Base-by-base conservation (phyloP, 129 eudicot species). In the Centrapalus pauciflorus region DNA sequence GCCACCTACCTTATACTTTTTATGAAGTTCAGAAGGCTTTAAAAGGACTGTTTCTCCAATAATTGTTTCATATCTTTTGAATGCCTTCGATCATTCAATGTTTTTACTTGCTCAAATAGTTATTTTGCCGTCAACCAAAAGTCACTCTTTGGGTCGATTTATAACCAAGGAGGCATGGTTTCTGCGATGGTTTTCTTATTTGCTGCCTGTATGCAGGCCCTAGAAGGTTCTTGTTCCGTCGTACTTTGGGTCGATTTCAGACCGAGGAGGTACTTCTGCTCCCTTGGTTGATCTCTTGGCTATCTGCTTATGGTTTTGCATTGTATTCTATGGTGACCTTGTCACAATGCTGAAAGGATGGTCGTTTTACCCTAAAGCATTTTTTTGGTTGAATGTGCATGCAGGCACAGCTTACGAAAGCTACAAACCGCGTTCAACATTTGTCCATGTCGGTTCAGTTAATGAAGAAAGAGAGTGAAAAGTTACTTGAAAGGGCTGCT, bases 401-500 rank as follows among this genome's bases (percentile, higher is more conserved):
- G 81, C 90, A 93, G 98, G 95, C 96, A 71, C 91, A 81, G 64
- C 78, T 81, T 78, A 61, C 68, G 20, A 88, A 77, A 86, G 89
- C 96, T 72, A 82, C 82, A 64, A 88, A 83, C 70, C 85, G 80
- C 66, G 82, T 93, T 55, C 71, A 86, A 28, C 82, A 78, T 73
- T 73, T 92, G 79, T 60, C 49, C 45, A 58, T 85, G 10, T 88
- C 96, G 33, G 96, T 85, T 73, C 89, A 88, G 65, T 50, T 88
- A 34, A 85, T 88, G 96, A 92, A 85, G 85, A 92, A 86, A 64
- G 98, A 92, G 82, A 88, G 96, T 56, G 43, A 64, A 33, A 92
- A 92, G 64, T 82, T 92, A 61, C 79, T 92, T 61, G 89, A 92
- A 84, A 81, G 96, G 63, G 85, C 96, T 64, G 75, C 82, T 30